phyloP scores from a whole-genome alignment of 768 basidiomycete genomes.

The Psilocybe sp. region DNA sequence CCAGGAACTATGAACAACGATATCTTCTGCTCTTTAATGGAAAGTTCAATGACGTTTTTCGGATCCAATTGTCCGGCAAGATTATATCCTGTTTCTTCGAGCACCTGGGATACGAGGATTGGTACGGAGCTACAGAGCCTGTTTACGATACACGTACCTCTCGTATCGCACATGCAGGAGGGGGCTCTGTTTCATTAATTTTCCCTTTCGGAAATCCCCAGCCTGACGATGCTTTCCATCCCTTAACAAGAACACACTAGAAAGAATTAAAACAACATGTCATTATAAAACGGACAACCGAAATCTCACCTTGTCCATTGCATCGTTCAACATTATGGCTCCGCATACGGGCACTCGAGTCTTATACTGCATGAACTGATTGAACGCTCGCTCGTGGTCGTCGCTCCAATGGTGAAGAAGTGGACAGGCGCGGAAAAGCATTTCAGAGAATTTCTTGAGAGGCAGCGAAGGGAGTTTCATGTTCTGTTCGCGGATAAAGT shows the following conservation, averaged over 20 bases:
- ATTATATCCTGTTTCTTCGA: slow-evolving; percentile 97
- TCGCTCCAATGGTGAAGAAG: slow-evolving; percentile 79
- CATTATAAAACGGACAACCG: neutral
- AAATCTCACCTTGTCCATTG: slow-evolving; percentile 82
- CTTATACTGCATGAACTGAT: slow-evolving; percentile 94
- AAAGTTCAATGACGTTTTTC: slow-evolving; percentile 74
- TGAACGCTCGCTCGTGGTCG: slow-evolving; percentile 84
- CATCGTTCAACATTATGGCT: slow-evolving; percentile 90
- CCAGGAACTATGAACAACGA: slow-evolving; percentile 88
- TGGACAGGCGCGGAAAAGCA: slow-evolving; percentile 85
- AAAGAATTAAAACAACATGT: neutral
- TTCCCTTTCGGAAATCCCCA: slow-evolving; percentile 99
- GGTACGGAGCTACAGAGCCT: slow-evolving; percentile 1
- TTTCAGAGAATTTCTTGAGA: slow-evolving; percentile 90
- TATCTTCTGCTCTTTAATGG: slow-evolving; percentile 87
- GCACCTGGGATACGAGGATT: slow-evolving; percentile 54
- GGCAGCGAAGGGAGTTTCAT: slow-evolving; percentile 82
- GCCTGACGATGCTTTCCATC: slow-evolving; percentile 94
- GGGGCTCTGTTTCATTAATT: slow-evolving; percentile 91
- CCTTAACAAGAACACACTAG: slow-evolving; percentile 95
- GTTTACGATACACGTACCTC: slow-evolving; percentile 59
- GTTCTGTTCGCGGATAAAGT: slow-evolving; percentile 92
- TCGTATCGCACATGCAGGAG: slow-evolving; percentile 81
- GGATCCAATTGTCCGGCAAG: slow-evolving; percentile 63
- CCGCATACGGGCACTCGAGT: slow-evolving; percentile 96